phyloP scores from a whole-genome alignment of 106 monocot genomes.

The Dioscorea dumetorum region DNA sequence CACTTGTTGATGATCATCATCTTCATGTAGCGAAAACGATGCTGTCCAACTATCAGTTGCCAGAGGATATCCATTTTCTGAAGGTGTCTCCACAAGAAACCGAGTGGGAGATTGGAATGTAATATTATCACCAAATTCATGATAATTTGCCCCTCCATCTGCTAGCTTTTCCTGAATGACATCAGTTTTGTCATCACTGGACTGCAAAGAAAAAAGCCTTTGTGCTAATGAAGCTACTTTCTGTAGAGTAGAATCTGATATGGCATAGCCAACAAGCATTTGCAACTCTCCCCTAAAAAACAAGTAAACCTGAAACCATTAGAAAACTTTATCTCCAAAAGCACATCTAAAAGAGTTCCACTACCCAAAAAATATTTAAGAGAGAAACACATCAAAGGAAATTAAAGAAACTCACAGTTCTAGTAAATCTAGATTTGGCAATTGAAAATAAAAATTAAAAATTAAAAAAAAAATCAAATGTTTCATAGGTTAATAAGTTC shows the following conservation, averaged over 20 bases:
- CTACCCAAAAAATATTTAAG: too few species aligned
- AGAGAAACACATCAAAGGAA: too few species aligned
- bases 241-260: constrained; percentile 41
- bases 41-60: constrained; percentile 7
- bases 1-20: constrained; percentile 4
- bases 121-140: constrained; percentile 71
- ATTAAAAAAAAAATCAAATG: too few species aligned
- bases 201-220: constrained; percentile 59
- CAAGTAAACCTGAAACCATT: not conserved
- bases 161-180: not conserved
- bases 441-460: too few species aligned
- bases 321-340: too few species aligned
- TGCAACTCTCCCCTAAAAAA: constrained; percentile 63
- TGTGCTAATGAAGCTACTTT: constrained; percentile 61
- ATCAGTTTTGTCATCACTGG: constrained; percentile 9
- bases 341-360: too few species aligned
- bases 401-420: too few species aligned
- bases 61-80: constrained; percentile 29
- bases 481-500: too few species aligned
- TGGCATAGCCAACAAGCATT: constrained; percentile 46
- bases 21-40: constrained; percentile 6
- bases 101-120: constrained; percentile 60
- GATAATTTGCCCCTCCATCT: constrained; percentile 15
- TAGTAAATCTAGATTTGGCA: too few species aligned
- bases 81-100: constrained; percentile 45